Conservation (phyloP, 2,329 filamentous ascomycete genomes). For the Trichoderma aggressivum region DNA sequence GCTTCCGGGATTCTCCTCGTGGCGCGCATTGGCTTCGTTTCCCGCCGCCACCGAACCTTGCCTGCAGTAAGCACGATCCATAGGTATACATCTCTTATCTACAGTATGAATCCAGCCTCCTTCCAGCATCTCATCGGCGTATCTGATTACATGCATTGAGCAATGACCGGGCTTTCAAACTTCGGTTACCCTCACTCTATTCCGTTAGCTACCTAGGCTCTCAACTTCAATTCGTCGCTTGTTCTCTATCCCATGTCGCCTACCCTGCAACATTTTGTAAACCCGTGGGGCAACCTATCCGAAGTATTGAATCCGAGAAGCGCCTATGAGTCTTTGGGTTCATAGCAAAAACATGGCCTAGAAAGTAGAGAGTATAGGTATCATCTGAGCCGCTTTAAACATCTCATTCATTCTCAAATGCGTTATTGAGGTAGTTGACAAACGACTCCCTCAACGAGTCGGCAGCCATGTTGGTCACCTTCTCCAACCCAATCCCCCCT, state of each 20-base stretch:
- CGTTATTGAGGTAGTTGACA: constrained; percentile 64
- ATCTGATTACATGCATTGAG: neutral
- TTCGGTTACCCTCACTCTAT: neutral
- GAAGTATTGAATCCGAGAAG: too few relatives aligned
- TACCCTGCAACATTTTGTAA: neutral
- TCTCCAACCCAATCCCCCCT: constrained; percentile 60
- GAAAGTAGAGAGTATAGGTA: neutral
- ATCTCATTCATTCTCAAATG: constrained; percentile 47
- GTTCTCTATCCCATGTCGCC: neutral
- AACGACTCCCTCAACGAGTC: constrained; percentile 60
- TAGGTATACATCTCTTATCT: neutral
- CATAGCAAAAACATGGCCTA: too few relatives aligned
- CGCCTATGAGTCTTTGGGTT: neutral
- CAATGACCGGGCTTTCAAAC: neutral
- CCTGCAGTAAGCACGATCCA: neutral
- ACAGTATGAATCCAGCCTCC: neutral
- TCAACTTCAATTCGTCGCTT: neutral
- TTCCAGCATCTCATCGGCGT: neutral
- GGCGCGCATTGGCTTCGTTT: neutral
- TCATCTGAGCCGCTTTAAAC: neutral
- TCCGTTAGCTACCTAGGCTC: neutral
- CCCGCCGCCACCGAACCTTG: neutral
- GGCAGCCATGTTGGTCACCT: constrained; percentile 51
- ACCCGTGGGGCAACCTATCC: neutral
- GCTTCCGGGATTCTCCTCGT: neutral